These are phyloP conservation scores for Stagonosporopsis tanaceti DNA, from an alignment of 2,329 filamentous ascomycete species.

Conservation along the genomic window DNA sequence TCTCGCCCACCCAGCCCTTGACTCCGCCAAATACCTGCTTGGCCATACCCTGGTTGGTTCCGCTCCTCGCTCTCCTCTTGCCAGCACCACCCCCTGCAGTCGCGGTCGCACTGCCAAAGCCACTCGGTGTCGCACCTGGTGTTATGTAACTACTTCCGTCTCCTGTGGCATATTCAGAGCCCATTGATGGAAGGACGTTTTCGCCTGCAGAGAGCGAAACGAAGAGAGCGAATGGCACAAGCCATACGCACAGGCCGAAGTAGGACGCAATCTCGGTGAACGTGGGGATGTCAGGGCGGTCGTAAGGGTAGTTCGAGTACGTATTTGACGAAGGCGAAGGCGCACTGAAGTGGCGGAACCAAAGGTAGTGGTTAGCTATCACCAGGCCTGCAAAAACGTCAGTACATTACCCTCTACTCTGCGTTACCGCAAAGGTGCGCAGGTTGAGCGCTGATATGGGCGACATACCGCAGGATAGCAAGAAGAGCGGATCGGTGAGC, in stretches of 20 bases:
- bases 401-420: conserved; percentile 1
- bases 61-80: conserved; percentile 56
- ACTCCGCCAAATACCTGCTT: conserved; percentile 67
- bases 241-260: conserved; percentile 95
- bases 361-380: conserved; percentile 88
- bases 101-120: conserved; percentile 34
- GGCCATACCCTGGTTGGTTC: conserved; percentile 64
- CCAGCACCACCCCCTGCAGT: conserved; percentile 42
- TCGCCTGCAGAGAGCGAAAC: conserved; percentile 93
- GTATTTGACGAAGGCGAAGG: conserved; percentile 58
- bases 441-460: too few species aligned
- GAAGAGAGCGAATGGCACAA: conserved; percentile 94
- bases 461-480: conserved; percentile 77
- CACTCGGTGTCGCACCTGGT: conserved; percentile 46
- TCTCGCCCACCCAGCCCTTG: conserved; percentile 69
- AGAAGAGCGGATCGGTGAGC: conserved; percentile 84
- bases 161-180: conserved; percentile 74
- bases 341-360: conserved; percentile 90
- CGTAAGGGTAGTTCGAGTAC: conserved; percentile 64
- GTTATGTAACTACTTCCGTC: conserved; percentile 60
- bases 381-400: conserved; percentile 69
- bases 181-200: conserved; percentile 93
- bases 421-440: not conserved
- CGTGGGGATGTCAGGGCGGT: conserved; percentile 74
- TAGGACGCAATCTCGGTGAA: conserved; percentile 97